Conservation (phyloP, 1,139 yeast genomes). For the Yueomyces sp. region DNA sequence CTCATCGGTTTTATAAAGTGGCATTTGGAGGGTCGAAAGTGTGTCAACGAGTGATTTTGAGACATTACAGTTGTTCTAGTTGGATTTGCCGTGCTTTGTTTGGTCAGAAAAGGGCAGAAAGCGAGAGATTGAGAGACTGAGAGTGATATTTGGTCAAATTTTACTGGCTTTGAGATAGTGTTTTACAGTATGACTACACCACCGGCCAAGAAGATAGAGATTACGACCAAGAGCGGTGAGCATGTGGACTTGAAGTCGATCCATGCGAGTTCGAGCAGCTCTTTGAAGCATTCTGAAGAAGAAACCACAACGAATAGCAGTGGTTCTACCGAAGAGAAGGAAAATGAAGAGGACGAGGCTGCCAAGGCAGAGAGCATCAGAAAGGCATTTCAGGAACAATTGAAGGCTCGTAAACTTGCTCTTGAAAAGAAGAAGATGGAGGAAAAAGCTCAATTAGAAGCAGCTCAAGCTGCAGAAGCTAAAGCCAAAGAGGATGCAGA, state of each 20-base stretch:
- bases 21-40: too few relatives aligned
- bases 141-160: too few relatives aligned
- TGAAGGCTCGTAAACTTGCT: constrained; percentile 14
- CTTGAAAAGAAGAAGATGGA: constrained; percentile 12
- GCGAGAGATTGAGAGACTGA: too few relatives aligned
- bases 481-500: constrained; percentile 3
- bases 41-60: too few relatives aligned
- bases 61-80: too few relatives aligned
- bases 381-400: constrained; percentile 15
- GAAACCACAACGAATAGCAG: constrained; percentile 2
- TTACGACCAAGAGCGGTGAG: constrained; percentile 24
- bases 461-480: not conserved
- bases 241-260: constrained; percentile 18
- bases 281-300: not conserved
- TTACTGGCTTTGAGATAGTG: too few relatives aligned
- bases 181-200: not conserved
- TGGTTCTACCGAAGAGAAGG: not conserved
- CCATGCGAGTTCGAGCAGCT: constrained; percentile 4
- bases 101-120: too few relatives aligned
- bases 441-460: constrained; percentile 4
- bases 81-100: too few relatives aligned
- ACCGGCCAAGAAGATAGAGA: constrained; percentile 17
- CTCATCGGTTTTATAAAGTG: too few relatives aligned
- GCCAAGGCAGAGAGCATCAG: constrained; percentile 9
- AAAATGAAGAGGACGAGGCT: not conserved